Evolutionary conservation across 2,329 filamentous ascomycete genomes (phyloP), one percentile per base, ranked within the genome.

Genomic region (Thelonectria rubi): DNA sequence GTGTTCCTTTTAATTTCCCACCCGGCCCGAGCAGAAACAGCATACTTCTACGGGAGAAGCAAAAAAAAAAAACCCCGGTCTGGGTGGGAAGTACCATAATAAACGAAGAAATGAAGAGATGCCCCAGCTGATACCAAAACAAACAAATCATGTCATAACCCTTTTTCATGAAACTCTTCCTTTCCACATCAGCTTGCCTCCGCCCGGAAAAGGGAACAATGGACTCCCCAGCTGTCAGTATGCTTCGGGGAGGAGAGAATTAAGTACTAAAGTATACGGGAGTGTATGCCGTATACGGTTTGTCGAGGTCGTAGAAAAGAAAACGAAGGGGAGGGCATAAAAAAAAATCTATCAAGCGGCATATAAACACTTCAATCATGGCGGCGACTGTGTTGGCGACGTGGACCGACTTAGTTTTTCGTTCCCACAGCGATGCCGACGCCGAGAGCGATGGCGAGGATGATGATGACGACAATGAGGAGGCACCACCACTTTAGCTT

Each of bases 401-500:
- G 14, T 20, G 46, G 32, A 42, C 40, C n/a, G 26, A 8, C 26
- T 30, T 64, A 63, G 40, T 54, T 24, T 30, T 72, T 72, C 40
- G 85, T 68, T 45, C 75, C 77, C 52, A 88, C 72, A 50, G 83
- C 84, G 14, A 88, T 74, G 58, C 81, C 85, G 63, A 89, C 82
- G 56, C 81, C 85, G 34, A 87, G 74, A 9, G 78, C 82, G 59
- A 88, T 78, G 65, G 80, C 82, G 53, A 89, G 74, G 70, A 86
- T 76, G 74, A 88, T 86, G 74, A 89, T 79, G 20, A 86, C 68
- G 49, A 81, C 79, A 61, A 93, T 81, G 63, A 87, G 78, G 63
- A 91, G 80, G 73, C 89, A 92, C 85, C 86, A 93, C 91, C 92
- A 94, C 83, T 94, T 94, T 78, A 92, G 85, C 81, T 88, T 91